phyloP scores from a whole-genome alignment of 1,284 basidiomycete genomes.

The Cryptococcus amylolentus region DNA sequence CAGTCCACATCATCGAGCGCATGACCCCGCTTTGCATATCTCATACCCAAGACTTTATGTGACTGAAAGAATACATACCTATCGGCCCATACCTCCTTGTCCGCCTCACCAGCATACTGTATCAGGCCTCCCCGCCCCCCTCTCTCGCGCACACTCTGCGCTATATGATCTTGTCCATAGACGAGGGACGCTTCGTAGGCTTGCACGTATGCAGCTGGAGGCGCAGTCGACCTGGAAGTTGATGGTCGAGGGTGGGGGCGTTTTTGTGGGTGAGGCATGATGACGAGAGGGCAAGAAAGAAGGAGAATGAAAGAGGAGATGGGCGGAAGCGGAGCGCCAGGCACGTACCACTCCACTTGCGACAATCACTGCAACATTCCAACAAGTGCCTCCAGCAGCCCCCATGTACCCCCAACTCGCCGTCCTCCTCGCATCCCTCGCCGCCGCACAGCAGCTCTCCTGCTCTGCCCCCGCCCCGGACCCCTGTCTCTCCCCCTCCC shows the following conservation, averaged over 20 bases:
- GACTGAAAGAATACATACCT: slow-evolving; percentile 26
- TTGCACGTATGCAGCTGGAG: slow-evolving; percentile 27
- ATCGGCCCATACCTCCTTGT: slow-evolving; percentile 33
- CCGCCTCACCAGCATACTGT: slow-evolving; percentile 22
- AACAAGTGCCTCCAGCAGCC: too few relatives aligned
- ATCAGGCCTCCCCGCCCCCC: slow-evolving; percentile 19
- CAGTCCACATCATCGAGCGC: background rate
- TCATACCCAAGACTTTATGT: background rate
- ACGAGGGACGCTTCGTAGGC: slow-evolving; percentile 43
- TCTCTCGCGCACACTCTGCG: slow-evolving; percentile 4
- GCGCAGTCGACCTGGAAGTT: slow-evolving; percentile 5
- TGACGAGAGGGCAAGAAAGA: background rate
- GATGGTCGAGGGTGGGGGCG: background rate
- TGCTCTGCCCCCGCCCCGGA: slow-evolving; percentile 28
- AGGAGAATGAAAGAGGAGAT: background rate
- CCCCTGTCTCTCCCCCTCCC: slow-evolving; percentile 38
- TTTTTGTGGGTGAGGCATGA: slow-evolving; percentile 1
- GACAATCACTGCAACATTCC: too few relatives aligned
- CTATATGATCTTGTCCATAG: slow-evolving; percentile 15
- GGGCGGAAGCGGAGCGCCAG: too few relatives aligned
- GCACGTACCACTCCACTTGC: too few relatives aligned
- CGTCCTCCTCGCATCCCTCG: too few relatives aligned
- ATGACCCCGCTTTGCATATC: background rate
- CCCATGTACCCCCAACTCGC: too few relatives aligned
- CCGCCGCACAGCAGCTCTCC: slow-evolving; percentile 20